Percentiles rank a stretch among this genome's conserved stretches.
Conservation (phyloP, 768 basidiomycete species). For the Pleurotus giganteus region DNA sequence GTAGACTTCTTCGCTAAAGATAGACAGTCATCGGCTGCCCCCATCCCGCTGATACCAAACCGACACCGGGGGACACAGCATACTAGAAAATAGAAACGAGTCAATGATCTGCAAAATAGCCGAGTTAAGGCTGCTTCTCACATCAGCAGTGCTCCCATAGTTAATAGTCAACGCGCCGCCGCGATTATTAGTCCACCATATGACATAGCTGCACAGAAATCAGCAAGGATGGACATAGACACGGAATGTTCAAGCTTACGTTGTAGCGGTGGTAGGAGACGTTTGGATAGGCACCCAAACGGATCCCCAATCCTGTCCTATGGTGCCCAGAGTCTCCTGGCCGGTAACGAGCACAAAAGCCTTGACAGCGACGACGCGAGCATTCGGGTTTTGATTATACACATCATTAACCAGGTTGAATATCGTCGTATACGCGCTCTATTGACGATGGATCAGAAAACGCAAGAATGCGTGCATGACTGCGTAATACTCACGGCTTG, state of each 20-base stretch:
- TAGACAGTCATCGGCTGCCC: no score
- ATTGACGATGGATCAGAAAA: no score
- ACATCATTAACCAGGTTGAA: neutral
- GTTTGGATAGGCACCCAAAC: neutral
- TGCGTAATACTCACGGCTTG: no score
- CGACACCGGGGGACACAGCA: no score
- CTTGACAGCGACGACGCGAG: neutral
- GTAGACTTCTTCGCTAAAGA: neutral
- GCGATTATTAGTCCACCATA: neutral
- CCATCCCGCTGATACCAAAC: no score
- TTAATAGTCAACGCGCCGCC: neutral
- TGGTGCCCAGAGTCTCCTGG: neutral
- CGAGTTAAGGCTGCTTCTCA: neutral
- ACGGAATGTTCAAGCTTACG: neutral
- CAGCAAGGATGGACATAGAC: neutral
- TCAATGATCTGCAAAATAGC: no score
- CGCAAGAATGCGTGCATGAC: no score
- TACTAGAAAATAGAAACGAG: no score
- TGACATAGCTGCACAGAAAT: neutral
- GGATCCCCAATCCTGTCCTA: neutral
- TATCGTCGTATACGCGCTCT: no score
- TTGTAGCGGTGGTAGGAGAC: neutral
- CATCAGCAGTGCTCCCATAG: neutral
- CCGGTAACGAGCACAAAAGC: neutral
- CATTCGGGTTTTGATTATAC: neutral